phyloP scores from a whole-genome alignment of 2,329 filamentous ascomycete species.

The Paracoccidioides brasiliensis region DNA sequence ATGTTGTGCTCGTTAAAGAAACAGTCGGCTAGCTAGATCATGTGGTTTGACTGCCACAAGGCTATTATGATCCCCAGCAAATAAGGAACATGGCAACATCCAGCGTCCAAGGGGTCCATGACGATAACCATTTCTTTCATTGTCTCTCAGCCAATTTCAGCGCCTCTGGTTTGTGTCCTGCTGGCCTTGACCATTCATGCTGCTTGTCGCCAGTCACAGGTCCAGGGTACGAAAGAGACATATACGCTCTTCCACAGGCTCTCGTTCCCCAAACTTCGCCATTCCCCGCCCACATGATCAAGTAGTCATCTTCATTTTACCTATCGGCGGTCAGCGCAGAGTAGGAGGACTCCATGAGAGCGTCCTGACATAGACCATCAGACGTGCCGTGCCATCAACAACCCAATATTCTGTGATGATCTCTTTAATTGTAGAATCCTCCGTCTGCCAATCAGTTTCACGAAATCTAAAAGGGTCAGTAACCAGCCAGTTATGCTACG shows the following conservation, averaged over 20 bases:
- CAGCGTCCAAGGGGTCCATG: background rate
- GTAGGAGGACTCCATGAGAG: background rate
- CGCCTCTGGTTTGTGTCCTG: background rate
- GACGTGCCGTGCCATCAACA: constrained; percentile 1
- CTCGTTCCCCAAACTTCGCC: background rate
- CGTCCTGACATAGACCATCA: background rate
- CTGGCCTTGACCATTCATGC: background rate
- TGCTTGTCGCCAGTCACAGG: background rate
- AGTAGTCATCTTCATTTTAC: background rate
- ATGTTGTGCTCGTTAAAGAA: background rate
- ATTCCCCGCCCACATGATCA: background rate
- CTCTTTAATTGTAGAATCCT: background rate
- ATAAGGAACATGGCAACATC: background rate
- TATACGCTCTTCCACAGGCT: background rate
- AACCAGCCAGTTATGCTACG: background rate
- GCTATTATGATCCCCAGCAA: background rate
- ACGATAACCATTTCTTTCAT: background rate
- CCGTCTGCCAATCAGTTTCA: background rate
- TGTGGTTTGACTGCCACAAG: background rate
- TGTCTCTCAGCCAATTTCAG: background rate
- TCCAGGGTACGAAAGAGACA: background rate
- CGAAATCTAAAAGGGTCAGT: background rate
- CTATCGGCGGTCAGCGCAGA: background rate
- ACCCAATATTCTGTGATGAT: background rate
- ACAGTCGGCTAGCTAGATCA: background rate